Conservation (phyloP, 768 basidiomycete species). For the Amanita phalloides region DNA sequence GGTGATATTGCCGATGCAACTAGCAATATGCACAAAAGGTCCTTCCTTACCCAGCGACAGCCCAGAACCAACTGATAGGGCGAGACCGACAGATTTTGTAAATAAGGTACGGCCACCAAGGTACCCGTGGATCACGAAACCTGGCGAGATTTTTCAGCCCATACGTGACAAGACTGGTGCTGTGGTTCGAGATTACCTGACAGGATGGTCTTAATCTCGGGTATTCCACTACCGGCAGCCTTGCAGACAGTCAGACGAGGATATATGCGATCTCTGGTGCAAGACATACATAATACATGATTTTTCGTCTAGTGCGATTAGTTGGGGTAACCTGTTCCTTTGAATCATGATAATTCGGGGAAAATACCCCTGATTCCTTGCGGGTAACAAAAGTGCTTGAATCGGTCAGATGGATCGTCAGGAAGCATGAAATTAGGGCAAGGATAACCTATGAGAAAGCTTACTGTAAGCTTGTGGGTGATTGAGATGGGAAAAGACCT, state of each 20-base stretch:
- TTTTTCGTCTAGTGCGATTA: conserved; percentile 40
- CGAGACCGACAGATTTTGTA: conserved; percentile 82
- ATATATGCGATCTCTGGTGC: conserved; percentile 5
- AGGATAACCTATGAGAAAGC: conserved; percentile 45
- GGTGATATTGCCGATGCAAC: conserved; percentile 88
- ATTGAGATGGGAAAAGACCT: conserved; percentile 14
- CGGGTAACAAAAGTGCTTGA: conserved; percentile 83
- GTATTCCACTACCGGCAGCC: conserved; percentile 94
- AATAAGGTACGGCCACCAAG: conserved; percentile 84
- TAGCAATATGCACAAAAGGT: conserved; percentile 84
- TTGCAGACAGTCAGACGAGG: conserved; percentile 16
- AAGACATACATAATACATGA: conserved; percentile 73
- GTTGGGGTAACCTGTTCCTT: conserved; percentile 13
- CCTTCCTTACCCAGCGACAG: conserved; percentile 69
- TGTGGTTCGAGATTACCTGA: conserved; percentile 39
- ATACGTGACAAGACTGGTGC: background rate
- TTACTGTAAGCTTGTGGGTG: background rate
- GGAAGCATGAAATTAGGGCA: conserved; percentile 59
- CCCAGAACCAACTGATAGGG: conserved; percentile 88
- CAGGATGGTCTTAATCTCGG: conserved; percentile 92
- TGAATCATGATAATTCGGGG: conserved; percentile 28
- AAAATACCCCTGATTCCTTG: conserved; percentile 75
- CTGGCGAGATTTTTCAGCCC: conserved; percentile 23
- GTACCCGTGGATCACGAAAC: conserved; percentile 96
- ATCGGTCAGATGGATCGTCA: conserved; percentile 81